Percentiles rank a stretch among this genome's conserved stretches.
These are phyloP conservation scores for Amaranthus tricolor DNA, from an alignment of 179 eudicot species.

Conservation along the genomic window DNA sequence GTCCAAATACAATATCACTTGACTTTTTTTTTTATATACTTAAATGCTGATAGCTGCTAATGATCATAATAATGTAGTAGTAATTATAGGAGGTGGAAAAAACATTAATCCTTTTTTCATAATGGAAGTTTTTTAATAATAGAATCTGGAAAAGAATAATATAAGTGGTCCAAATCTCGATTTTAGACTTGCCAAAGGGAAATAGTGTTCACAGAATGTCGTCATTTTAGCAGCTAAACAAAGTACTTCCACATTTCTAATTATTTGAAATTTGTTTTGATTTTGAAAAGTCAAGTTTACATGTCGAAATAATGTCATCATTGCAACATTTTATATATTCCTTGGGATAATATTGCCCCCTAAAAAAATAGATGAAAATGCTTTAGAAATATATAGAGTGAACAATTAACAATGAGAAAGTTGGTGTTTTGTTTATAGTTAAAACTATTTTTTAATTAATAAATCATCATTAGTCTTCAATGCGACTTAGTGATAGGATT, in stretches of 20 bases:
- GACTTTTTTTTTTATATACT: no score
- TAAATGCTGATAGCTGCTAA: no score
- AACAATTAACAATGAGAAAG: no score
- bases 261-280: neutral
- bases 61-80: no score
- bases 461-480: no score
- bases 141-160: neutral
- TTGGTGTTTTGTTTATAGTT: no score
- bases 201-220: conserved; percentile 28
- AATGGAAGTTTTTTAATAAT: neutral
- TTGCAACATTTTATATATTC: neutral
- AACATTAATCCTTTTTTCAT: no score
- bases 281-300: neutral
- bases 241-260: neutral
- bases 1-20: no score
- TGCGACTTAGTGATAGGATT: neutral
- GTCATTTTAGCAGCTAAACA: conserved; percentile 17
- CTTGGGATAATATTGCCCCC: neutral
- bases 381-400: neutral
- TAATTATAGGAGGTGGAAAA: no score
- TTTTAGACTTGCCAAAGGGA: conserved; percentile 11
- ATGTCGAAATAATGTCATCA: conserved; percentile 23
- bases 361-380: neutral
- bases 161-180: neutral
- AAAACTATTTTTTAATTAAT: no score